Base-by-base conservation (phyloP, 2,329 filamentous ascomycete species). In the Scopulariopsis brevicaulis region DNA sequence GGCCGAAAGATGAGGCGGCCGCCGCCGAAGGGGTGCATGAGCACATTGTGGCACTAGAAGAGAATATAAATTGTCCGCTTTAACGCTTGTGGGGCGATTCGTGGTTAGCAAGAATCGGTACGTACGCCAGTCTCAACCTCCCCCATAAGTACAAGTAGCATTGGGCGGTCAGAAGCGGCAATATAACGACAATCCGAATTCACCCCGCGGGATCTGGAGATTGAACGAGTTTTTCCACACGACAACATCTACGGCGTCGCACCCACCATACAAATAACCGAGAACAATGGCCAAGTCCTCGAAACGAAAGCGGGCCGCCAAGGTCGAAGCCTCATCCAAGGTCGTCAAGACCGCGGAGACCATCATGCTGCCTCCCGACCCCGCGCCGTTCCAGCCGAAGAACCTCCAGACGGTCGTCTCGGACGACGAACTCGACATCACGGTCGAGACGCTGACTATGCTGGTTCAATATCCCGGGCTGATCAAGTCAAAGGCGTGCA, bases 401-500 rank as follows among this genome's bases (percentile, higher is more conserved):
- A 80, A 67, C 54, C 69, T 84, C 3, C 72, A 77, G 56, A 75
- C 77, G 0, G 69, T 85, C 60, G 74, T 82, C n/a, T 82, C 82
- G 2, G 73, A 76, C 18, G 84, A 87, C 63, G 85, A 89, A 61
- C 75, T 89, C 58, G 85, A 87, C 53, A 81, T 87, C 59, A 76
- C 84, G 1, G 75, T 86, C 58, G 85, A 88, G 35, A 87, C 84
- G 0, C 74, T 89, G 32, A 73, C 71, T 1, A 76, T 79, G 0
- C 74, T 88, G 12, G 71, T 83, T 0, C 70, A 79, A 59, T 77
- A 87, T 61, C 85, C 85, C 0, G 70, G 69, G 24, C 65, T 87
- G 24, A 87, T 86, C 67, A 89, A 89, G 68, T 82, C 83, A 0
- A 87, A 86, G 65, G 77, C 75, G 25, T 89, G 85, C 71, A 85